Percentiles rank a stretch among this genome's conserved stretches.
These are phyloP conservation scores for Fagus sylvatica DNA, from an alignment of 306 rosid genomes.

Conservation along the genomic window DNA sequence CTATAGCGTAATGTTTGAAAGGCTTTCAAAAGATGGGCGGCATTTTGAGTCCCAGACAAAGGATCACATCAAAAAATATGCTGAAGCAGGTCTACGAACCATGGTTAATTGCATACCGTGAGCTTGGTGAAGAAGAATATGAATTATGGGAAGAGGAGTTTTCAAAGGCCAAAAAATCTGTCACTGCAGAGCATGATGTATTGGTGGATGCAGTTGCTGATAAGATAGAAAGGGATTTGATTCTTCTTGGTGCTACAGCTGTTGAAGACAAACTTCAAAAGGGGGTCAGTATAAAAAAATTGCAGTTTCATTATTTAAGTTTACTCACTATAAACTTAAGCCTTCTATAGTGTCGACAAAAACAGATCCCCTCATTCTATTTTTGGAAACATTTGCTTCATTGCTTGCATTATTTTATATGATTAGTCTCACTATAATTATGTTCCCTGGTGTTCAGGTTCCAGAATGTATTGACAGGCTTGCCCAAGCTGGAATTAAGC, in stretches of 20 bases:
- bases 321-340: not conserved
- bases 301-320: not conserved
- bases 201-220: constrained; percentile 27
- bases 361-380: not conserved
- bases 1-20: constrained; percentile 30
- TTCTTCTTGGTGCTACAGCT: constrained; percentile 31
- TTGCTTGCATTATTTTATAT: constrained; percentile 2
- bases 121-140: constrained; percentile 26
- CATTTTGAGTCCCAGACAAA: no score
- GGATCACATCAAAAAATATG: constrained; percentile 27
- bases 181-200: constrained; percentile 26
- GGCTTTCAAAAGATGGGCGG: constrained; percentile 29
- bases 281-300: constrained; percentile 25
- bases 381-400: not conserved
- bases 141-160: constrained; percentile 26
- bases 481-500: constrained; percentile 34
- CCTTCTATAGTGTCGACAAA: not conserved
- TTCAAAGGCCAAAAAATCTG: constrained; percentile 24
- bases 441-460: constrained; percentile 16
- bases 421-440: constrained; percentile 1
- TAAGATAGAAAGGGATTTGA: constrained; percentile 31
- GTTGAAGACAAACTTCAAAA: constrained; percentile 42
- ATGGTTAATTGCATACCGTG: constrained; percentile 36
- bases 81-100: constrained; percentile 37
- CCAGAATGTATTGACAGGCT: constrained; percentile 42